Base-by-base conservation (phyloP, 2,329 filamentous ascomycete genomes). In the Sarocladium brachiariae region DNA sequence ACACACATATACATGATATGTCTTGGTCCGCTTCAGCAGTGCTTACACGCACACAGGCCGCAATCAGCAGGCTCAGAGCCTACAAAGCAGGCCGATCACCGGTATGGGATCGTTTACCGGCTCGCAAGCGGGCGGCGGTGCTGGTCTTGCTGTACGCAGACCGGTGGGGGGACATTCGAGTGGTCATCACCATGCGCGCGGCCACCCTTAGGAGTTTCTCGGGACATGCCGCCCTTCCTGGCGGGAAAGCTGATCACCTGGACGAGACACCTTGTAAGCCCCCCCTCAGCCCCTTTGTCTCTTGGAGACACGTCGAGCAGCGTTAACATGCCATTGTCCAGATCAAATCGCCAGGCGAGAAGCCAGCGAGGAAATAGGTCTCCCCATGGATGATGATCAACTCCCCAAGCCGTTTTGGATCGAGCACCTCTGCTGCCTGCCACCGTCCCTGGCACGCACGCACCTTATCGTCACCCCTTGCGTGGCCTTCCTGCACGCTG, bases 351-450 rank as follows among this genome's bases (percentile, higher is more conserved):
- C 92, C 8, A 82, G 92, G 19, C 82, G 92, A 56, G 92, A 97
- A 73, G 91, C 92, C 1, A 87, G 80, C 65, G 92, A 97, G 66
- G 92, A 97, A 66, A 96, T 97, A 56, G 92, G 92, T 1, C 81
- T 97, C 2, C 88, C 92, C 1, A 75, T 84, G 61, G 76, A 83
- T 58, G 81, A 90, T 61, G 60, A 65, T 52, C 79, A 80, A 53
- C 76, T 96, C 25, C 88, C 89, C 2, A 70, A 74, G 11, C 88
- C 88, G 1, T 96, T 96, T 69, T 76, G 77, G 50, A 84, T 97
- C 57, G 91, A 96, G 68, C 86, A 93, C 61, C 80, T 97, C 38
- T 95, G 90, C 70, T 80, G 86, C 63, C 76, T 97, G 2, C 92
- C 92, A 23, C 82, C 82, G 51, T 86, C 81, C 60, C 76, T 91